These are phyloP conservation scores for Penicillium frequentans DNA, from an alignment of 2,329 filamentous ascomycete species.

Conservation along the genomic window DNA sequence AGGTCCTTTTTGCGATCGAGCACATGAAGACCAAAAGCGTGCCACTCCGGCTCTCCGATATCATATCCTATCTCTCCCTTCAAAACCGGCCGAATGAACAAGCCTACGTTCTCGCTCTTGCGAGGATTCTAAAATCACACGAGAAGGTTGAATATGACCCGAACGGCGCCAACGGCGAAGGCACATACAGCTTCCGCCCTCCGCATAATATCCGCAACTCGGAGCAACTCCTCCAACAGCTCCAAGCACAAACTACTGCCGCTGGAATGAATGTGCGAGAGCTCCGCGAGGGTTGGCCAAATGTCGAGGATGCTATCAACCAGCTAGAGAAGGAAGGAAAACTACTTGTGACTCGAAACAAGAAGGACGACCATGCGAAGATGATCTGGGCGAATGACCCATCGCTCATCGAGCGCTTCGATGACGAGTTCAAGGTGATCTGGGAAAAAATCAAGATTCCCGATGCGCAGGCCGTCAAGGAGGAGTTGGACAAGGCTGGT, in stretches of 20 bases:
- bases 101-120: slow-evolving; percentile 61
- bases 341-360: slow-evolving; percentile 82
- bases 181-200: slow-evolving; percentile 80
- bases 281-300: slow-evolving; percentile 92
- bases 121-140: slow-evolving; percentile 66
- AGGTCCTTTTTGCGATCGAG: slow-evolving; percentile 83
- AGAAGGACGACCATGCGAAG: slow-evolving; percentile 84
- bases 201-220: slow-evolving; percentile 78
- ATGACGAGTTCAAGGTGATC: slow-evolving; percentile 77
- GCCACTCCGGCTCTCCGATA: slow-evolving; percentile 69
- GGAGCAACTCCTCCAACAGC: slow-evolving; percentile 73
- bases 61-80: slow-evolving; percentile 78
- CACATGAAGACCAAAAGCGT: slow-evolving; percentile 72
- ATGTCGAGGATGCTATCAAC: slow-evolving; percentile 75
- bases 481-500: slow-evolving; percentile 72
- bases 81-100: slow-evolving; percentile 61
- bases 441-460: slow-evolving; percentile 83
- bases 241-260: slow-evolving; percentile 79
- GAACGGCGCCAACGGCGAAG: slow-evolving; percentile 63
- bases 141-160: slow-evolving; percentile 62
- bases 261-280: slow-evolving; percentile 82
- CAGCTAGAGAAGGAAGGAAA: slow-evolving; percentile 75
- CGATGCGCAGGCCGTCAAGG: slow-evolving; percentile 70
- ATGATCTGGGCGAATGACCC: slow-evolving; percentile 90
- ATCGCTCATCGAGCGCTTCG: slow-evolving; percentile 71